phyloP scores from a whole-genome alignment of 495 filamentous ascomycete genomes.

The Collariella sp. region DNA sequence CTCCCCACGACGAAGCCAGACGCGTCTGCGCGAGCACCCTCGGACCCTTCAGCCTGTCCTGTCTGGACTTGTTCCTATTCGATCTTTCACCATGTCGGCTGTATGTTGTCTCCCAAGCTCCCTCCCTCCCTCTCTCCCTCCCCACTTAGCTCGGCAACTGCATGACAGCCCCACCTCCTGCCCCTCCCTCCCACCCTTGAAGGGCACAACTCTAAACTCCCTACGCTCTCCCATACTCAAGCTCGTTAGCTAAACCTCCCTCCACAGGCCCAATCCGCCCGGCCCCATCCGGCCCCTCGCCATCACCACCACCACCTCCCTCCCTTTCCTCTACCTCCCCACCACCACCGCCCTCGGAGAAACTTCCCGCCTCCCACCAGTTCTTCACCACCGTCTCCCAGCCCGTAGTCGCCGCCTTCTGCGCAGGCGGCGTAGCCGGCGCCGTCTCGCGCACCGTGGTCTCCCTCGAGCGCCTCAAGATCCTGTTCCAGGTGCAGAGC shows the following conservation, averaged over 20 bases:
- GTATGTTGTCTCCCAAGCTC: slow-evolving; percentile 21
- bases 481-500: slow-evolving; percentile 93
- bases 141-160: not conserved
- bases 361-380: slow-evolving; percentile 14
- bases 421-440: slow-evolving; percentile 91
- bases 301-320: not conserved
- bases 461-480: slow-evolving; percentile 90
- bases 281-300: not conserved
- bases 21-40: not conserved
- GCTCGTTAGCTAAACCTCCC: too few relatives aligned
- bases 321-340: not conserved
- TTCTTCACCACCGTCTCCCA: slow-evolving; percentile 52
- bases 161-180: not conserved
- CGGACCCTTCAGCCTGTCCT: not conserved
- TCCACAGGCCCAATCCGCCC: not conserved
- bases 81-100: slow-evolving; percentile 25
- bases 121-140: too few relatives aligned
- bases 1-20: not conserved
- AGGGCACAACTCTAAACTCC: not conserved
- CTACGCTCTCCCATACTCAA: too few relatives aligned
- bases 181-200: not conserved
- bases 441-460: slow-evolving; percentile 97
- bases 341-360: slow-evolving; percentile 9
- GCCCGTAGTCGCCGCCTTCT: slow-evolving; percentile 82
- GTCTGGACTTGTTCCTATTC: not conserved